Evolutionary conservation across 1,139 yeast species (phyloP), one percentile per base, ranked within the genome.

Genomic region (Schizosaccharomyces versatilis): DNA sequence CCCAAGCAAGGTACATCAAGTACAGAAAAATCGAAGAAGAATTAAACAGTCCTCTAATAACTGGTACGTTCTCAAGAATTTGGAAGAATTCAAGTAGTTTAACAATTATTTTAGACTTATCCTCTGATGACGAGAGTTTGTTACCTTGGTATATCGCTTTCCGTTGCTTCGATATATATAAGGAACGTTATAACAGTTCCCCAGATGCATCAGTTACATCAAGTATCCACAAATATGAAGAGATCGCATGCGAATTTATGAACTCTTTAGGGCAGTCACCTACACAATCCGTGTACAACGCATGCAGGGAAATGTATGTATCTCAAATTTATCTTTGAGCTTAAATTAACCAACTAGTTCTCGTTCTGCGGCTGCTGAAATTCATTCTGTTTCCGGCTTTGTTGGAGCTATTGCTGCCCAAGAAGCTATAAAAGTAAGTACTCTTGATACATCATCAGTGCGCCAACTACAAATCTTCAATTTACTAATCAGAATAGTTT

Each of bases 391-490:
- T 10, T 66, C 77, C 1, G 66, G 81, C 0, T 66, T 81, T n/a
- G 68, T 83, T 61, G 95, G 94, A 3, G 95, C 94, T 0, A 68
- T 84, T 9, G 84, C 78, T 0, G 78, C 85, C 15, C 94, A 85
- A 63, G 95, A 85, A 63, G 76, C 75, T 8, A 71, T 80, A 56
- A 82, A 81, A 61, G 64, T 63, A 49, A 15, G 52, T 36, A 39
- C 32, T 9, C 9, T 14, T 19, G 8, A 6, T 8, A 8, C 7
- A 9, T 14, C 1, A 15, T 9, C 1, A 14, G 9, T 15, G 15
- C 5, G 2, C 6, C 19, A 15, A 12, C 8, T 15, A 5, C 15
- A 15, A 41, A 41, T 41, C 9, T 24, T 41, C 14, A 41, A 17
- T 15, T n/a, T 39, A 39, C 41, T 12, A 39, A 39, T 39, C 12